Conservation (phyloP, 2,329 filamentous ascomycete species). For the Alternaria burnsii region DNA sequence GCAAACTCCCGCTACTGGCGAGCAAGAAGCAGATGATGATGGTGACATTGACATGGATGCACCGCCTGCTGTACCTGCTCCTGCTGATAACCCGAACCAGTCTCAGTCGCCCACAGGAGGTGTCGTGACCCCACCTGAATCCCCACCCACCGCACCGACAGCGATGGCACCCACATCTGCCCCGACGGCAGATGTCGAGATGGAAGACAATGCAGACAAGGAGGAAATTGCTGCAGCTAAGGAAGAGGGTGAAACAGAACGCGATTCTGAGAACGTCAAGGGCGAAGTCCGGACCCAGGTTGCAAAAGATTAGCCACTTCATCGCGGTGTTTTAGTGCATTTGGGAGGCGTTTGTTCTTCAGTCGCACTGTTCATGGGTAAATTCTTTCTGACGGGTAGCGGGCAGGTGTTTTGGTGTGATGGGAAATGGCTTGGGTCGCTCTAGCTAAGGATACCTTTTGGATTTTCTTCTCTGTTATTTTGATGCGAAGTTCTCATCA, state of each 20-base stretch:
- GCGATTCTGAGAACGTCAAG: slow-evolving; percentile 42
- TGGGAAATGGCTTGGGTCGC: slow-evolving; percentile 13
- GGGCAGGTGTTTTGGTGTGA: slow-evolving; percentile 28
- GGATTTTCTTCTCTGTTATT: slow-evolving; percentile 13
- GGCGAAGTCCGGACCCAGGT: slow-evolving; percentile 42
- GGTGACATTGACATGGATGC: slow-evolving; percentile 51
- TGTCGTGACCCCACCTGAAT: slow-evolving; percentile 49
- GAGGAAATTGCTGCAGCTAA: slow-evolving; percentile 32
- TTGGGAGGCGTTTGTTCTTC: slow-evolving; percentile 23
- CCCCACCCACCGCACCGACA: slow-evolving; percentile 34
- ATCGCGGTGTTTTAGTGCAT: slow-evolving; percentile 7
- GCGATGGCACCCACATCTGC: slow-evolving; percentile 27
- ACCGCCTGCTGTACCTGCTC: slow-evolving; percentile 22
- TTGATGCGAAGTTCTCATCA: not conserved
- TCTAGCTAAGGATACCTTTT: slow-evolving; percentile 26
- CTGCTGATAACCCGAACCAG: slow-evolving; percentile 24
- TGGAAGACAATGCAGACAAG: slow-evolving; percentile 36
- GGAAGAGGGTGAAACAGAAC: slow-evolving; percentile 37
- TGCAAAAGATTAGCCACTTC: slow-evolving; percentile 32
- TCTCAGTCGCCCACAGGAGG: slow-evolving; percentile 43
- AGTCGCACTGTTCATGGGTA: slow-evolving; percentile 8
- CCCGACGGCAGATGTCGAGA: slow-evolving; percentile 41
- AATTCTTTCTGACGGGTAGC: slow-evolving; percentile 10
- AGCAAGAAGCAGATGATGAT: slow-evolving; percentile 41
- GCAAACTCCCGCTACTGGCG: slow-evolving; percentile 38